Evolutionary conservation across 2,329 filamentous ascomycete genomes (phyloP), one percentile per base, ranked within the genome.

Genomic region (Colletotrichum tanaceti): DNA sequence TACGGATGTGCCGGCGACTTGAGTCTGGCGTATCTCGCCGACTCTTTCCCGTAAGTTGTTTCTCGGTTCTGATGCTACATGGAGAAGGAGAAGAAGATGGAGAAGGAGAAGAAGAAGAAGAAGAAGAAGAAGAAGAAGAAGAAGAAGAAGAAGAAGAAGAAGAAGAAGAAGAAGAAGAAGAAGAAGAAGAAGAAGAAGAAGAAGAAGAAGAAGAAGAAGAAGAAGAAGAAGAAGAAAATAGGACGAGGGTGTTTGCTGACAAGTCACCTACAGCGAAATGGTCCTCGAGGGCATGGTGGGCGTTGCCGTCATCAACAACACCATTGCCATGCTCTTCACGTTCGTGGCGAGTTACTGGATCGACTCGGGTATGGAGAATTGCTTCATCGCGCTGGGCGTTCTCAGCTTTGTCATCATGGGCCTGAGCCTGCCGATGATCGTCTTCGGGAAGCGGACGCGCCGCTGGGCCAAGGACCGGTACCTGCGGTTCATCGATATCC

Each of bases 1-100:
- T 88, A 86, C 75, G 86, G 86, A 9, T 88, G 86, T 58, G 85
- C 85, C 2, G 86, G 86, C 6, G 86, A 88, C 74, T 74, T 89
- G 65, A 80, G 82, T 62, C 82, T 86, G 79, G 83, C 85, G 0
- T 87, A 87, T 68, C 76, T 87, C 5, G 85, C 85, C 71, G 86
- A 87, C 67, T 83, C 82, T 4, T 87, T 87, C 66, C 85, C 85
- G 0, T 67, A 9, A 64, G 64, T 64, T 63, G 7, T 20, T 18
- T n/a, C 52, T 13, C 4, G 20, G 6, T 35, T 35, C 32, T 35
- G 32, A 35, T 35, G 32, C 10, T 2, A 35, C 2, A 3, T 41
- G 6, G 39, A 41, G 39, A 7, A 14, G 7, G n/a, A 54, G 7
- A 24, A 24, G 24, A 24, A 24, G 2, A 24, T 24, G 24, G 24